Percentiles rank a stretch among this genome's conserved stretches.
Conservation (phyloP, 371 early-diverging fungal genomes). For the Apophysomyces elegans region DNA sequence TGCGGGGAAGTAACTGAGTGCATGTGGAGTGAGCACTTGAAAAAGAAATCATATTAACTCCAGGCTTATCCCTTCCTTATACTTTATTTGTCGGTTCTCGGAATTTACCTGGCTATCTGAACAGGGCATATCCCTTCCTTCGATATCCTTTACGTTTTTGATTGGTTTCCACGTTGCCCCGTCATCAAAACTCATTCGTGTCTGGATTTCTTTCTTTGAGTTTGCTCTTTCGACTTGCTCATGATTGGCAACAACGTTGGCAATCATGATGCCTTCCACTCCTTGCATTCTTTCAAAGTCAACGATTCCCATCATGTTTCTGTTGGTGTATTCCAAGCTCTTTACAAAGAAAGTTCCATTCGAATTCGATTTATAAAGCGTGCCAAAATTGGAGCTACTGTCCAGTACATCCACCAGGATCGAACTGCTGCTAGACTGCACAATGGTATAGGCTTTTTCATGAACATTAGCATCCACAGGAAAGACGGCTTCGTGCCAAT, state of each 20-base stretch:
- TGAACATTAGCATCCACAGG: conserved; percentile 52
- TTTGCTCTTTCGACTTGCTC: conserved; percentile 51
- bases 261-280: conserved; percentile 82
- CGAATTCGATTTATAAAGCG: conserved; percentile 86
- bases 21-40: conserved; percentile 79
- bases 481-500: conserved; percentile 68
- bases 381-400: conserved; percentile 56
- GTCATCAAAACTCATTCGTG: conserved; percentile 89
- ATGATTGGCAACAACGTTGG: conserved; percentile 82
- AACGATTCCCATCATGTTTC: conserved; percentile 73
- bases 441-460: conserved; percentile 73
- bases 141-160: conserved; percentile 35
- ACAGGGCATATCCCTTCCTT: conserved; percentile 43
- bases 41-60: conserved; percentile 18
- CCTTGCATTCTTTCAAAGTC: conserved; percentile 90
- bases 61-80: conserved; percentile 15
- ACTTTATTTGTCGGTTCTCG: conserved; percentile 17
- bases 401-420: conserved; percentile 70
- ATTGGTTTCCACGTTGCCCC: conserved; percentile 80
- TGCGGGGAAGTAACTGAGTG: conserved; percentile 80
- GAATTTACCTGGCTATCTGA: conserved; percentile 39
- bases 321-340: conserved; percentile 79
- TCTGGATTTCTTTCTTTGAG: conserved; percentile 65
- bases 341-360: conserved; percentile 88
- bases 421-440: conserved; percentile 72